phyloP scores from a whole-genome alignment of 2,329 filamentous ascomycete species.

The Gnomoniopsis sp. region DNA sequence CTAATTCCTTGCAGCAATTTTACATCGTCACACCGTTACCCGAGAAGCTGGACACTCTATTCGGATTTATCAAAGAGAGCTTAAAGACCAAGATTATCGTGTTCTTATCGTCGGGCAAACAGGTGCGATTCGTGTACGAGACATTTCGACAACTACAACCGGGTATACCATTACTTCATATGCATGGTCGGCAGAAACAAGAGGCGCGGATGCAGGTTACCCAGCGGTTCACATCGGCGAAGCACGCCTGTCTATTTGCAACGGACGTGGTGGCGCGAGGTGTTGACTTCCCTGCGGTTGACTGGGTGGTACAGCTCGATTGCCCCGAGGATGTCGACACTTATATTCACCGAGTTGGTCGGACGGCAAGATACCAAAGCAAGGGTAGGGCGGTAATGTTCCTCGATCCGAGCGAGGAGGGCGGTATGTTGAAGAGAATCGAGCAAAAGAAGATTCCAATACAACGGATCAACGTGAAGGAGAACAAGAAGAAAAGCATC shows the following conservation, averaged over 20 bases:
- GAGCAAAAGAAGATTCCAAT: constrained; percentile 89
- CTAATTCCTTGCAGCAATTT: constrained; percentile 80
- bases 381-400: constrained; percentile 87
- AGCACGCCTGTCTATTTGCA: constrained; percentile 85
- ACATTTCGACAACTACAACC: constrained; percentile 90
- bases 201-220: constrained; percentile 84
- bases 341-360: constrained; percentile 93
- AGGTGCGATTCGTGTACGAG: constrained; percentile 95
- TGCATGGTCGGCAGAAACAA: constrained; percentile 93
- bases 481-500: constrained; percentile 86
- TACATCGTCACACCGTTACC: constrained; percentile 83
- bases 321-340: constrained; percentile 96
- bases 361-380: constrained; percentile 90
- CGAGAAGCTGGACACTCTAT: constrained; percentile 88
- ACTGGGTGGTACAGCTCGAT: constrained; percentile 99
- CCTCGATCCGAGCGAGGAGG: constrained; percentile 86
- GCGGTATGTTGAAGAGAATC: constrained; percentile 81
- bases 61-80: constrained; percentile 86
- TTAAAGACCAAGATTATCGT: constrained; percentile 94
- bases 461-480: constrained; percentile 78
- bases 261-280: constrained; percentile 94
- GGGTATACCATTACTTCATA: constrained; percentile 86
- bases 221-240: constrained; percentile 73
- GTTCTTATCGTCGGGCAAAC: constrained; percentile 92
- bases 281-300: constrained; percentile 92